Base-by-base conservation (phyloP, 106 monocot species). In the Gastrodia elata region DNA sequence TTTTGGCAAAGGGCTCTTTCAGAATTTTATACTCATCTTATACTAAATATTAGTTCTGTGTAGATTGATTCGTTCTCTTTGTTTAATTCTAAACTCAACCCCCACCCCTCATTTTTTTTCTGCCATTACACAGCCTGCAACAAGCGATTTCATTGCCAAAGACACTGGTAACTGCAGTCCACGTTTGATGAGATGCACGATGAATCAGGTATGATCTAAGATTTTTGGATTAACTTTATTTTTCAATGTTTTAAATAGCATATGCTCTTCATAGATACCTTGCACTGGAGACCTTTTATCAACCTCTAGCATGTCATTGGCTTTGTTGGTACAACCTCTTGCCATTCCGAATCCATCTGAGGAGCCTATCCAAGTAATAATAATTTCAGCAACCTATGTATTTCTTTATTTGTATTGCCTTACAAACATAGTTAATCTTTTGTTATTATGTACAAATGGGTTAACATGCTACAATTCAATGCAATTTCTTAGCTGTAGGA, bases 101-200 rank as follows among this genome's bases (percentile, higher is more conserved):
- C 5, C 1, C 25, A 26, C 43, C 8, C 49, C 11, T 39, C 26
- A 20, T 30, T 8, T 25, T 65, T 42, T 68, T 59, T 55, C 13
- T 48, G 49, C 71, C 68, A 39, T 40, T 65, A 25, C 77, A 72
- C 76, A 99, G 98, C 91, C 98, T 82, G 86, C 91, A 3, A 80
- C 87, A 38, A 88, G 88, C 39, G 89, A 99, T 65, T 99, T 91
- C 77, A 74, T 99, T 77, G 93, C 89, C 64, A 83, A 80, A 74
- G 98, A 99, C 77, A 81, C 74, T 76, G 98, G 98, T 27, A 99
- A 99, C 77, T 99, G 93, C 76, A 99, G 98, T 65, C 98, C 98
- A 43, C 84, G 98, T 33, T 68, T 91, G 72, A 99, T 99, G 93
- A 82, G 98, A 58, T 93, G 93, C 71, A 93, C 98, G n/a, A 78